Evolutionary conservation across 2,329 filamentous ascomycete genomes (phyloP).

Genomic region (Xylaria sp.): DNA sequence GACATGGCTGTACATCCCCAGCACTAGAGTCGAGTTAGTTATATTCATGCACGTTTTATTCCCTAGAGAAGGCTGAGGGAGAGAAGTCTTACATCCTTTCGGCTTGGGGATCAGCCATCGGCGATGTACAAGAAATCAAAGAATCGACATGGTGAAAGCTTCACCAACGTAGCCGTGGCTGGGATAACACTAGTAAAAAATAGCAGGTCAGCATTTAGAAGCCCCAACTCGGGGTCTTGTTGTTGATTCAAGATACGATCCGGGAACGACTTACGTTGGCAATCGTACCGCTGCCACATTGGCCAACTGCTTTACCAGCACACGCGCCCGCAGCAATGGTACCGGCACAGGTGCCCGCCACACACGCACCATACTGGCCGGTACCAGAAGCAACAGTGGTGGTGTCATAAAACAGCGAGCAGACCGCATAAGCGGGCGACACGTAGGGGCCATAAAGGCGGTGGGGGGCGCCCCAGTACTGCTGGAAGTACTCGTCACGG

Average conservation of each 20-base stretch:
- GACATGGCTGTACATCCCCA: neutral
- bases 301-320: conserved; percentile 29
- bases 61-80: neutral
- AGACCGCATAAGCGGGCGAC: conserved; percentile 35
- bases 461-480: conserved; percentile 51
- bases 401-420: conserved; percentile 32
- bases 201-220: conserved; percentile 1
- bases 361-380: conserved; percentile 39
- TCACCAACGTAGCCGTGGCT: conserved; percentile 9
- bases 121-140: too few species aligned
- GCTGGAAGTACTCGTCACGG: conserved; percentile 43
- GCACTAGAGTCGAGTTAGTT: neutral
- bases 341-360: conserved; percentile 44
- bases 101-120: too few species aligned
- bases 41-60: neutral
- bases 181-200: conserved; percentile 18
- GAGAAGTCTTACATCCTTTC: neutral
- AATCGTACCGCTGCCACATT: conserved; percentile 27
- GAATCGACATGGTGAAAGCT: too few species aligned
- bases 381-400: conserved; percentile 29
- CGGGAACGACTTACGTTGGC: conserved; percentile 16
- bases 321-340: conserved; percentile 38
- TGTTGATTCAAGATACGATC: neutral
- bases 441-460: conserved; percentile 42
- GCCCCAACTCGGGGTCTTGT: too few species aligned